These are phyloP conservation scores for Monascus purpureus DNA, from an alignment of 495 filamentous ascomycete genomes.

Conservation along the genomic window DNA sequence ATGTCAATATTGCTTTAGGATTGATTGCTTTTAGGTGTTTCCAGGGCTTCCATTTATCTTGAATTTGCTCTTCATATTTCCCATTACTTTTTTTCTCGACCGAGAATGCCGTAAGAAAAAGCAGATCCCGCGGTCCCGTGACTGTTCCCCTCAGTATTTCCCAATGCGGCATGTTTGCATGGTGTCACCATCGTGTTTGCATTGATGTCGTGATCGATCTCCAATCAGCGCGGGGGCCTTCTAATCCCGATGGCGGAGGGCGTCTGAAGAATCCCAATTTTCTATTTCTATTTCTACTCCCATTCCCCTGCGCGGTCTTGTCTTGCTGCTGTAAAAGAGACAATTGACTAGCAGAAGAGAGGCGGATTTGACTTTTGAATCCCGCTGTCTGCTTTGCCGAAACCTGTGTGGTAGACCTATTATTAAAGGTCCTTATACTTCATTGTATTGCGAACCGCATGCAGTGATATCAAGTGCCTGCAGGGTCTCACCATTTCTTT, in stretches of 20 bases:
- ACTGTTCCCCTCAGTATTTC: too few relatives aligned
- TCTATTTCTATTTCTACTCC: constrained; percentile 3
- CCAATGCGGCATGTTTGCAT: constrained; percentile 25
- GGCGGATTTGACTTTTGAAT: background rate
- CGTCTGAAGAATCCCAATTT: constrained; percentile 9
- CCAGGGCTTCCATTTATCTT: too few relatives aligned
- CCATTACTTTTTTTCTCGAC: background rate
- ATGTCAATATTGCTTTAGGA: too few relatives aligned
- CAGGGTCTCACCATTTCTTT: constrained; percentile 5
- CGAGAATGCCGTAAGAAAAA: too few relatives aligned
- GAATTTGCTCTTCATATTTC: too few relatives aligned
- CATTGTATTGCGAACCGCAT: constrained; percentile 18
- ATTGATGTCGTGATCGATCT: constrained; percentile 36
- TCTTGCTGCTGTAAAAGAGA: background rate
- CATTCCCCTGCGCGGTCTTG: background rate
- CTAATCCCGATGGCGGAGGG: constrained; percentile 33
- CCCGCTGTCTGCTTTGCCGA: too few relatives aligned
- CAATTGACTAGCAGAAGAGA: background rate
- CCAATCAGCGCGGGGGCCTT: constrained; percentile 28
- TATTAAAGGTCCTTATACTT: constrained; percentile 4
- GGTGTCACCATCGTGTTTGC: too few relatives aligned
- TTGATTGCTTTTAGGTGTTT: too few relatives aligned
- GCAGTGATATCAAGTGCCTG: constrained; percentile 17
- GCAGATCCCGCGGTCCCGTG: too few relatives aligned
- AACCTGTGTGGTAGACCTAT: too few relatives aligned